These are phyloP conservation scores for Clarireedia homoeocarpa DNA, from an alignment of 2,329 filamentous ascomycete species.

Conservation along the genomic window DNA sequence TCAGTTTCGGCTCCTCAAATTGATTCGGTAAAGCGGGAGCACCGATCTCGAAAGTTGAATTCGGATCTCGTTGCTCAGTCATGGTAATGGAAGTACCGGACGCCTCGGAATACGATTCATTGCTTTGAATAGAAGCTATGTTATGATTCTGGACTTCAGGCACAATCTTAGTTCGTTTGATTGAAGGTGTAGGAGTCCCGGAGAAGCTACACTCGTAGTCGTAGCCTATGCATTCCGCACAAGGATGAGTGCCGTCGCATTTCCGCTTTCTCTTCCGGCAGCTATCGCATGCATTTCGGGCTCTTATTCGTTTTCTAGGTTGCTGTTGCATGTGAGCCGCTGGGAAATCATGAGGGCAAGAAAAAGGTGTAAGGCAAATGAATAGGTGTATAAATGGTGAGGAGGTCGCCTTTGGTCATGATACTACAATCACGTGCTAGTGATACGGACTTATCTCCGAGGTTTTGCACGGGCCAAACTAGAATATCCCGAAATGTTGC, in stretches of 20 bases:
- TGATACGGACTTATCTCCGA: neutral
- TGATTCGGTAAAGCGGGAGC: neutral
- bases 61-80: neutral
- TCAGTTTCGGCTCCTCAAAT: too few relatives aligned
- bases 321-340: neutral
- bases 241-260: constrained; percentile 19
- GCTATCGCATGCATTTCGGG: constrained; percentile 18
- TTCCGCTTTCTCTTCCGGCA: constrained; percentile 23
- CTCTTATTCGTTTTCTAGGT: constrained; percentile 5
- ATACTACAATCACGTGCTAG: too few relatives aligned
- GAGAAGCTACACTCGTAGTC: constrained; percentile 17
- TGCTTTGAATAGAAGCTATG: neutral
- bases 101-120: neutral
- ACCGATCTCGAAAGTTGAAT: neutral
- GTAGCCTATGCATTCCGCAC: constrained; percentile 17
- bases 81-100: neutral
- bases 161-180: neutral
- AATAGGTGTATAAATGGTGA: neutral
- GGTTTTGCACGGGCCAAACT: neutral
- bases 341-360: neutral
- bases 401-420: neutral
- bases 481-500: neutral
- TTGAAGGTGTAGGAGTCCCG: neutral
- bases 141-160: neutral
- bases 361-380: neutral